Base-by-base conservation (phyloP, 2,329 filamentous ascomycete genomes). In the Clarireedia homoeocarpa region DNA sequence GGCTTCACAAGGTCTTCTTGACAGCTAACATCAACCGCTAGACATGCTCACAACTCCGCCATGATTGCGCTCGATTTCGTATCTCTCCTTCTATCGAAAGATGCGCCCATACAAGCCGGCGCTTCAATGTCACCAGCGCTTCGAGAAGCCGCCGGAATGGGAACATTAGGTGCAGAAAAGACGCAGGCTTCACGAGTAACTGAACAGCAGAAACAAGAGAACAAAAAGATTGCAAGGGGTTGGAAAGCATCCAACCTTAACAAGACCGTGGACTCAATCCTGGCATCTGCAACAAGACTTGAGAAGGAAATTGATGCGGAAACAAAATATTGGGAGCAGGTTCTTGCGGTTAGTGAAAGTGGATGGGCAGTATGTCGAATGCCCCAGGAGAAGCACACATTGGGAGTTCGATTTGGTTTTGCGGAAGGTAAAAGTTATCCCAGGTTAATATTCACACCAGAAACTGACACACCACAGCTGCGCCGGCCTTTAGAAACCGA, bases 321-420 rank as follows among this genome's bases (percentile, higher is more conserved):
- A 73, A 85, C 85, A 2, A 85, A 80, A 64, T 99, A 95, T 71
- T 99, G 94, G 94, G 81, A 87, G 55, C 86, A 95, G 64, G 81
- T 97, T 2, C 74, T 95, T 48, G 82, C 84, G 9, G 84, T 97
- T 46, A 90, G 86, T 61, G 82, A 90, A 62, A 85, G 84, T 54
- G 91, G 91, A 4, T 99, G 94, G 92, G 85, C 88, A 20, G 75
- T 97, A 17, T 92, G 86, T 63, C 81, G 87, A 49, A 75, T 94
- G 42, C 89, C 90, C 0, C 77, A 84, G 6, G 85, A 92, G 63
- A 77, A 78, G 50, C 83, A 89, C 63, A 85, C 84, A 0, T 77
- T 97, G 50, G 91, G 87, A 20, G 92, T 97, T 38, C 84, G 88
- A 61, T 96, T 92, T 71, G 94, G 92, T 6, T 95, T 95, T 67